Conservation (phyloP, 768 basidiomycete species). For the Trametes punicea region DNA sequence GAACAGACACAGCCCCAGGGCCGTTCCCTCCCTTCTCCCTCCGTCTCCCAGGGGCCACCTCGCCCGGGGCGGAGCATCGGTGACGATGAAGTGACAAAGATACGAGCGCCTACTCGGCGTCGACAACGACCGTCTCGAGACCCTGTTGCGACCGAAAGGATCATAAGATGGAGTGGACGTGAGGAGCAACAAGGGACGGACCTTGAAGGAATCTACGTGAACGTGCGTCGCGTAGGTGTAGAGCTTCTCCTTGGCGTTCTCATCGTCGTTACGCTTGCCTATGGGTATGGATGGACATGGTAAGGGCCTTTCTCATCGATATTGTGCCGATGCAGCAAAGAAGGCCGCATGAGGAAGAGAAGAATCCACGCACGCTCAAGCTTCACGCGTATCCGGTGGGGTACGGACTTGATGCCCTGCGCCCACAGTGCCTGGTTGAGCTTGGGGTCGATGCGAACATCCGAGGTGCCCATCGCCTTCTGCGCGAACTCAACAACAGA, state of each 20-base stretch:
- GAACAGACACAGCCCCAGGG: slow-evolving; percentile 8
- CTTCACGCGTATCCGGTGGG: slow-evolving; percentile 87
- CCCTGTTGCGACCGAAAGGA: slow-evolving; percentile 45
- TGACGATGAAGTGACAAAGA: slow-evolving; percentile 15
- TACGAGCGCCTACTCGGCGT: slow-evolving; percentile 59
- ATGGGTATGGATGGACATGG: slow-evolving; percentile 12
- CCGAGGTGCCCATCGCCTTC: slow-evolving; percentile 93
- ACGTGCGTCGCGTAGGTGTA: slow-evolving; percentile 88
- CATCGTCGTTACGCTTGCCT: slow-evolving; percentile 99
- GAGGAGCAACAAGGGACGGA: slow-evolving; percentile 37
- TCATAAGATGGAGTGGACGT: slow-evolving; percentile 5
- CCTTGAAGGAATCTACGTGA: slow-evolving; percentile 81
- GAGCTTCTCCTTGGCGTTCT: slow-evolving; percentile 97
- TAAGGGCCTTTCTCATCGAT: not conserved
- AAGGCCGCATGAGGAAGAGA: no score
- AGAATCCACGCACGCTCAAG: slow-evolving; percentile 92
- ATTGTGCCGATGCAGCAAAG: no score
- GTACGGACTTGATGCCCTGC: slow-evolving; percentile 90
- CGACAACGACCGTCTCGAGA: slow-evolving; percentile 79
- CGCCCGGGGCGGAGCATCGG: slow-evolving; percentile 7
- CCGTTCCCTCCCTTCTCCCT: slow-evolving; percentile 12
- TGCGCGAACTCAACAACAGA: slow-evolving; percentile 88
- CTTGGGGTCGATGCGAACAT: slow-evolving; percentile 92
- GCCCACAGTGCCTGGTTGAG: slow-evolving; percentile 97
- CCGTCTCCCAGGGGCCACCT: slow-evolving; percentile 16